A percentile compares a stretch with the other conserved stretches of the same genome.
Evolutionary conservation across 768 basidiomycete genomes (phyloP).

Genomic region (Mycena latifolia): DNA sequence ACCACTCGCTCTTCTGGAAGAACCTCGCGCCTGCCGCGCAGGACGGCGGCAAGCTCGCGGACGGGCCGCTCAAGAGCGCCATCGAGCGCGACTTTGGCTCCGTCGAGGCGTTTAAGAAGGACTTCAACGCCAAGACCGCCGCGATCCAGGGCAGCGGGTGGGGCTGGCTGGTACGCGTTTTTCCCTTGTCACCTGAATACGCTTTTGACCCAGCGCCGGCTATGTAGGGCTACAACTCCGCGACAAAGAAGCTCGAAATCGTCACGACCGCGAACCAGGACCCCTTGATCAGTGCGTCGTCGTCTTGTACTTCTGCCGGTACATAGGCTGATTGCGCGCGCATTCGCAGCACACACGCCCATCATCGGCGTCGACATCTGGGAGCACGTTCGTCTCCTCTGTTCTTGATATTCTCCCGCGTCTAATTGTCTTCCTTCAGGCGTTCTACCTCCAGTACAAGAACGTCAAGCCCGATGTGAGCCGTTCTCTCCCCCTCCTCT

Average conservation of each 20-base stretch:
- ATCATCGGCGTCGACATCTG: conserved; percentile 98
- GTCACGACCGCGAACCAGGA: conserved; percentile 98
- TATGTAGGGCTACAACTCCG: conserved; percentile 74
- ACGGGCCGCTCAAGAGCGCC: conserved; percentile 80
- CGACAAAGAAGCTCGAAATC: conserved; percentile 84
- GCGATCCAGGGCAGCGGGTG: conserved; percentile 98
- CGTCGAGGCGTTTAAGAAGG: conserved; percentile 87
- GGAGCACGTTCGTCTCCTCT: conserved; percentile 81
- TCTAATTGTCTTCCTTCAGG: conserved; percentile 51
- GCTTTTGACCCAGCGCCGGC: not conserved
- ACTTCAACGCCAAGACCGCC: conserved; percentile 88
- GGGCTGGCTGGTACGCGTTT: conserved; percentile 82
- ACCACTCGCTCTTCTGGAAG: conserved; percentile 98
- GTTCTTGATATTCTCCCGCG: conserved; percentile 27
- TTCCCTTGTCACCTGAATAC: not conserved
- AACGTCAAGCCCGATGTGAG: conserved; percentile 95
- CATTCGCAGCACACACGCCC: conserved; percentile 77
- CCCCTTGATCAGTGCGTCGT: conserved; percentile 68
- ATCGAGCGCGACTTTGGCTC: conserved; percentile 88
- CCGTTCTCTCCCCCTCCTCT: conserved; percentile 32
- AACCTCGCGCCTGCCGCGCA: conserved; percentile 84
- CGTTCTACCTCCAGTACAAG: conserved; percentile 88
- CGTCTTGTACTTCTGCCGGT: not conserved
- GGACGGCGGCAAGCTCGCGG: conserved; percentile 73
- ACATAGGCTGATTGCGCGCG: too few relatives aligned